Conservation (phyloP, 2,329 filamentous ascomycete species). For the Amauroascus verrucosus region DNA sequence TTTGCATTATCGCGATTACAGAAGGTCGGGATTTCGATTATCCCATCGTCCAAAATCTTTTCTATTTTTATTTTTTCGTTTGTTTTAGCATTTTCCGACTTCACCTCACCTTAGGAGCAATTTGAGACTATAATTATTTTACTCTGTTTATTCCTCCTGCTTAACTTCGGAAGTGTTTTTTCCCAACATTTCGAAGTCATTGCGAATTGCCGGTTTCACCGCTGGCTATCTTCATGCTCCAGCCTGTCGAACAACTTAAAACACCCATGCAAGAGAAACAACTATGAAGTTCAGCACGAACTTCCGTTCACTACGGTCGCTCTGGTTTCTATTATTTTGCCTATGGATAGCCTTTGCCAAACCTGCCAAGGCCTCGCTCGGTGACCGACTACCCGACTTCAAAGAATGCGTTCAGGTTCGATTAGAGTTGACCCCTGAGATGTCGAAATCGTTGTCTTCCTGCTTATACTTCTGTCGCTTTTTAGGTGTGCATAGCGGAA, state of each 20-base stretch:
- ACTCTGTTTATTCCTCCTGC: neutral
- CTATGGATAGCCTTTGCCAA: slow-evolving; percentile 28
- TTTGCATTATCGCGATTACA: slow-evolving; percentile 17
- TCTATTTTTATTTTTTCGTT: slow-evolving; percentile 13
- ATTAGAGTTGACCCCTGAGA: slow-evolving; percentile 13
- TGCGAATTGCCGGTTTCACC: slow-evolving; percentile 9
- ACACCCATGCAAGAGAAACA: neutral
- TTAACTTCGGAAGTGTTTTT: neutral
- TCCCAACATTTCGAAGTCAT: neutral
- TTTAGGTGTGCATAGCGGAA: slow-evolving; percentile 64
- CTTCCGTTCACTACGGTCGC: slow-evolving; percentile 2
- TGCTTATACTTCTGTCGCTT: slow-evolving; percentile 2
- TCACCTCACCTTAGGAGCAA: neutral
- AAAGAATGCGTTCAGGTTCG: slow-evolving; percentile 71
- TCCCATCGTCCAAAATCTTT: slow-evolving; percentile 17
- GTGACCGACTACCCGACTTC: slow-evolving; percentile 82
- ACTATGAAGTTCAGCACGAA: slow-evolving; percentile 14
- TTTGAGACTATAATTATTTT: neutral
- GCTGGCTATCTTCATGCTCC: neutral
- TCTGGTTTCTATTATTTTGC: slow-evolving; percentile 25
- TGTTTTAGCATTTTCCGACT: neutral
- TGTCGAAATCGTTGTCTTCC: neutral
- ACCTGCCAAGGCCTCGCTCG: slow-evolving; percentile 56
- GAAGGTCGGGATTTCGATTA: slow-evolving; percentile 18
- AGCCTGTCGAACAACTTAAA: neutral